Evolutionary conservation across 179 eudicot species (phyloP), one percentile per base, ranked within the genome.

Genomic region (Beta macrorhiza): DNA sequence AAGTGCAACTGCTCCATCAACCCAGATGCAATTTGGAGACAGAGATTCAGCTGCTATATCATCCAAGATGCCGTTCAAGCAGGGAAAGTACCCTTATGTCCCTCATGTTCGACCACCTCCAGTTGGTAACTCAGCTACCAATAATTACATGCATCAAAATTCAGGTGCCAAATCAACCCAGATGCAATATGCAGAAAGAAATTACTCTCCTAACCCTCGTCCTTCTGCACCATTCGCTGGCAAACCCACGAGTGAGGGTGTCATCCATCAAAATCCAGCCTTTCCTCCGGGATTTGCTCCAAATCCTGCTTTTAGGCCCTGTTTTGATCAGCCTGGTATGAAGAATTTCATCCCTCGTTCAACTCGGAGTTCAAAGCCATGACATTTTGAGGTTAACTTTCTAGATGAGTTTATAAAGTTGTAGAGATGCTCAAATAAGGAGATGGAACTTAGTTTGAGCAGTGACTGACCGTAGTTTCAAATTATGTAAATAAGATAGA

Each of bases 281-380:
- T 52, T 55, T 75, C 84, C 89, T 65, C 81, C 37, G 13, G 79
- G 79, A 17, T 81, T 80, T 61, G 59, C 65, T 65, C 80, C 82
- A 11, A 75, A 72, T 76, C 72, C 82, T 52, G 67, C 55, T 80
- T 67, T 58, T 42, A 73, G 88, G 84, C 82, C 87, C 63, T 83
- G 61, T 62, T 81, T 79, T 42, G 74, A 81, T 58, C 84, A 80
- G 45, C 69, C 74, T 25, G 63, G 61, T 75, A 57, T 7, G 32
- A 76, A 80, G 25, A 82, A 67, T 73, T 80, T 67, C 19, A 61
- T 61, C 67, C 74, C 67, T 62, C 77, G 58, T 74, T 49, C 88
- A 12, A 61, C 79, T 56, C 81, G 89, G 86, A 82, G 75, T 57
- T 45, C 84, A 72, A 82, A 85, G 83, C 85, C 81, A n/a, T 64